Base-by-base conservation (phyloP, 768 basidiomycete species). In the Mycena amicta region DNA sequence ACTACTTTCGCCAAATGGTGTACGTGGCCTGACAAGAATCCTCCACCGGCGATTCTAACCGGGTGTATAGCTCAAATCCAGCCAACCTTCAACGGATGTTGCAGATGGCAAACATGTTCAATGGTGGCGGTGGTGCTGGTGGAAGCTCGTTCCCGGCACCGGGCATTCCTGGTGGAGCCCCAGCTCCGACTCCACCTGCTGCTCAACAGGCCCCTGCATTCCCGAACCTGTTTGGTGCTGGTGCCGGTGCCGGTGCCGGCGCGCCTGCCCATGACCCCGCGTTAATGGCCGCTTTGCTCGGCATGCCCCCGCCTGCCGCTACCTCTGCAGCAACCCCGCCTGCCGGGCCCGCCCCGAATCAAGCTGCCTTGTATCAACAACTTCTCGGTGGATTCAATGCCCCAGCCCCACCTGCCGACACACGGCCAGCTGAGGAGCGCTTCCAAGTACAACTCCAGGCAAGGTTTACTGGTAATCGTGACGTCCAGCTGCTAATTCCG, bases 361-460 rank as follows among this genome's bases (percentile, higher is more conserved):
- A n/a, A n/a, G 78, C 80, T 2, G 77, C 75, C 5, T 29, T 76
- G 58, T 74, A 82, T 77, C 78, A 80, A 59, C 79, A 81, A 59
- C 67, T 82, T 52, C 55, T 82, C 6, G 75, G 68, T 37, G 66
- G 65, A 31, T 68, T 64, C 2, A 73, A 69, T 15, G 61, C 66
- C 74, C 3, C 75, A 81, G 8, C 71, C 80, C 70, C 82, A 0
- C 87, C 92, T 6, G 75, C 84, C 1, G 91, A 93, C 68, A 73
- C 84, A 4, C 77, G 92, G 67, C 80, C 91, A 18, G 88, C 94
- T 1, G 96, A 98, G 70, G 96, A 96, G 77, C 80, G 95, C 50
- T 98, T 92, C 80, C 90, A 95, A 68, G 84, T 88, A 18, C 92
- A 94, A 68, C 76, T 93, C 3, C 88, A 90, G 82, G 90, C 88